Evolutionary conservation across 495 filamentous ascomycete species (phyloP), one percentile per base, ranked within the genome.

Genomic region (Aspergillus conjunctus): DNA sequence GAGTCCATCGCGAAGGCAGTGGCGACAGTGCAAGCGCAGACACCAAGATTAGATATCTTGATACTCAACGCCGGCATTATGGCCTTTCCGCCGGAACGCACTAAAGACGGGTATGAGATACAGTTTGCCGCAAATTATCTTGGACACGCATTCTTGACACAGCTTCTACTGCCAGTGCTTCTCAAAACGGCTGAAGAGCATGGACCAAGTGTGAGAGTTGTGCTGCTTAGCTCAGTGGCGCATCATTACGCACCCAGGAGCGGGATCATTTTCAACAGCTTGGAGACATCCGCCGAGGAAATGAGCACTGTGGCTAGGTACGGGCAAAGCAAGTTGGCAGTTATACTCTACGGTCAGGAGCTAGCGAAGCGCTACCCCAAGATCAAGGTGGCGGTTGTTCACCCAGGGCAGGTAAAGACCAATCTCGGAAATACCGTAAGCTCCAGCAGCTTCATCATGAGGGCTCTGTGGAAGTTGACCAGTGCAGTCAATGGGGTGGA

Each of bases 31-130:
- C 41, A 57, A 1, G 51, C 64, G 7, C 49, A 71, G 14, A 63
- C 69, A 1, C 44, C 62, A 7, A 67, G 65, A 1, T 65, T 88
- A 20, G 81, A 90, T 61, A 71, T 87, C 32, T 72, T 91, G 0
- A 75, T 90, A 34, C 83, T 83, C 73, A 91, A 89, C 60, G 88
- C 88, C 5, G 87, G 87, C 4, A 81, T 91, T 58, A 87, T 89
- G 82, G 82, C 77, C 0, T 31, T 73, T 2, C 75, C 81, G 0
- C 76, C 66, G 6, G 70, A 63, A 0, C 55, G 73, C 2, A 86
- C 86, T 0, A 57, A 68, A 3, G 85, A 91, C 51, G 86, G 87
- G 18, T 88, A 85, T 69, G 87, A 91, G 64, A 70, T 83, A 10
- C 85, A 88, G 59, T 86, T 90, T 51, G 86, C 83, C 11, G 84